Percentiles rank a stretch among this genome's conserved stretches.
phyloP scores from a whole-genome alignment of 2,329 filamentous ascomycete species.

The Cryphonectria radicalis region DNA sequence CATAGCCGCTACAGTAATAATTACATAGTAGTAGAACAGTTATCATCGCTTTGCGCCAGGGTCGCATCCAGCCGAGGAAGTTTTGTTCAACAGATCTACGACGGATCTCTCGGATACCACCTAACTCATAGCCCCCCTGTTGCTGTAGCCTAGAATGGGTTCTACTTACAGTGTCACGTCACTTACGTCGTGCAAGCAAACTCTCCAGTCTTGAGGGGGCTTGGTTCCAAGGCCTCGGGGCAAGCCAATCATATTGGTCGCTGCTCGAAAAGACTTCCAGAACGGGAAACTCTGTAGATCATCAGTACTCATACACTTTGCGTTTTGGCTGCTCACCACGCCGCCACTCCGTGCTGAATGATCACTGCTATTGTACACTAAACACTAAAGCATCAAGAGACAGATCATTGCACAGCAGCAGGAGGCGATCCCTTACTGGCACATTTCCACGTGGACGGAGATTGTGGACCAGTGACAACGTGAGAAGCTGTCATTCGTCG shows the following conservation, averaged over 20 bases:
- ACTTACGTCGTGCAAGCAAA: not conserved
- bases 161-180: too few relatives aligned
- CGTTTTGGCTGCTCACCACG: too few relatives aligned
- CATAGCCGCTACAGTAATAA: too few relatives aligned
- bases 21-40: too few relatives aligned
- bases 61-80: not conserved
- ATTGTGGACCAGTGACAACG: not conserved
- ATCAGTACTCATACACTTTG: not conserved
- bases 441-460: not conserved
- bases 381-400: too few relatives aligned
- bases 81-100: not conserved
- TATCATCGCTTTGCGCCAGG: not conserved
- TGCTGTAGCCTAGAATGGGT: not conserved
- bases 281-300: not conserved
- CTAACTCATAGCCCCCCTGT: not conserved
- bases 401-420: not conserved
- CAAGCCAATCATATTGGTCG: not conserved
- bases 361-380: not conserved
- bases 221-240: not conserved
- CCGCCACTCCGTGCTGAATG: not conserved
- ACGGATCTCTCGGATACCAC: not conserved
- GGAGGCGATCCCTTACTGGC: not conserved
- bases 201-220: not conserved
- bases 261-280: not conserved
- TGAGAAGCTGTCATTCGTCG: not conserved